Base-by-base conservation (phyloP, 2,329 filamentous ascomycete genomes). In the Teratosphaeria nubilosa region DNA sequence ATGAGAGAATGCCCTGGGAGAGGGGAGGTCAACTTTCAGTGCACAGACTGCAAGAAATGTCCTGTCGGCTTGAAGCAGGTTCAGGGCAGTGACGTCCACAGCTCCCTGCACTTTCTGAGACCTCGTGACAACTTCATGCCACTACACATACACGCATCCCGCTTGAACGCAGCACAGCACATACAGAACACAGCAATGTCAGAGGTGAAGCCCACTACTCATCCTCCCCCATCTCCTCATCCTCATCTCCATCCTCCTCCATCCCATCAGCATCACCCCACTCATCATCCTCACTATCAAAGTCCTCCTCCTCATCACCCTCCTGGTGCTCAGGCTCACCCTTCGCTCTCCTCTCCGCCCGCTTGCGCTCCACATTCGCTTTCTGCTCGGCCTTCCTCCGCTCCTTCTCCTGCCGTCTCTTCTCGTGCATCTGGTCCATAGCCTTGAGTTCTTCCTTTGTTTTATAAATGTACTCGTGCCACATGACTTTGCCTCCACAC, bases 391-490 rank as follows among this genome's bases (percentile, higher is more conserved):
- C 86, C 75, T 84, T 87, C 63, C 94, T 80, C 58, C 83, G 83
- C 58, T 91, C 91, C 77, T 95, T 96, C 72, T 94, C 88, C 67
- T 85, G 83, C 58, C 83, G 81, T 68, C 84, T 82, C 75, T 87
- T 77, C 65, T 91, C 86, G 89, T 94, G 97, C 65, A 84, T 82
- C 76, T 86, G 83, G 65, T 97, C 91, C 66, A 96, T 75, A 63
- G 87, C 83, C 69, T 86, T 82, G 58, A 90, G 77, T 72, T 99
- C 91, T 20, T 83, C 81, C 65, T 84, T 84, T 6, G 84, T 85
- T 80, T 99, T 99, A 70, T 86, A 83, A 56, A 97, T 85, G 70
- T 90, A 95, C 71, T 96, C 91, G 73, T 99, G 94, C 94, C 94
- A 99, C 88, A 99, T 89, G 58, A 96, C 82, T 72, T 90, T 94